Conservation (phyloP, 352 stramenopile species). For the Pythium pyrilobum region DNA sequence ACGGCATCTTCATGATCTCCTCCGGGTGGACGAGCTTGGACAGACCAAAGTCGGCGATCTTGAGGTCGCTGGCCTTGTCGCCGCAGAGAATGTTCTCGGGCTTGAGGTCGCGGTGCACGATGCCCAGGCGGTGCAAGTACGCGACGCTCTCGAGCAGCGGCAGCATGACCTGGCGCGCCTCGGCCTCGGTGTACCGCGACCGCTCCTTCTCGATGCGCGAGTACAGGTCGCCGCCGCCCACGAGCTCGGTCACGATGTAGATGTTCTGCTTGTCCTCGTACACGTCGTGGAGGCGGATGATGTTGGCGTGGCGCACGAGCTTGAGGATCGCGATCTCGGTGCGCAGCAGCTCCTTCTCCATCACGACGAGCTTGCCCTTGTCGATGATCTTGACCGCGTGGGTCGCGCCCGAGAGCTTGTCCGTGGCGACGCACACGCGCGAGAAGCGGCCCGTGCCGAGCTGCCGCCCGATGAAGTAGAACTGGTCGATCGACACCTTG, state of each 20-base stretch:
- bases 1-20: constrained; percentile 93
- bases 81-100: constrained; percentile 88
- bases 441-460: constrained; percentile 89
- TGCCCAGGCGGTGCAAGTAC: constrained; percentile 90
- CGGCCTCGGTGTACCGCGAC: constrained; percentile 82
- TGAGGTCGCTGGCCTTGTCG: constrained; percentile 81
- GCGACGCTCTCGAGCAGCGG: constrained; percentile 86
- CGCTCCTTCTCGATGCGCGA: constrained; percentile 91
- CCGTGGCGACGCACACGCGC: constrained; percentile 73
- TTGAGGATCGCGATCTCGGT: constrained; percentile 94
- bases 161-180: constrained; percentile 84
- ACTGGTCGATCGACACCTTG: constrained; percentile 86
- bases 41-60: constrained; percentile 92
- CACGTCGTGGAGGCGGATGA: constrained; percentile 85
- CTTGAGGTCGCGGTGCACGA: constrained; percentile 88
- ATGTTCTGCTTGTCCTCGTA: constrained; percentile 92
- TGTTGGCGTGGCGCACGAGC: constrained; percentile 88
- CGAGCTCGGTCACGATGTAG: constrained; percentile 98
- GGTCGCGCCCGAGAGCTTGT: constrained; percentile 56
- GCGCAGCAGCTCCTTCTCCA: constrained; percentile 87
- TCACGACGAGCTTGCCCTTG: constrained; percentile 82
- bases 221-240: constrained; percentile 96
- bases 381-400: constrained; percentile 93
- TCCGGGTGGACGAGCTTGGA: constrained; percentile 90
- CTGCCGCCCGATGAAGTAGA: constrained; percentile 85